Conservation (phyloP, 352 stramenopile species). For the Pythium oligandrum region DNA sequence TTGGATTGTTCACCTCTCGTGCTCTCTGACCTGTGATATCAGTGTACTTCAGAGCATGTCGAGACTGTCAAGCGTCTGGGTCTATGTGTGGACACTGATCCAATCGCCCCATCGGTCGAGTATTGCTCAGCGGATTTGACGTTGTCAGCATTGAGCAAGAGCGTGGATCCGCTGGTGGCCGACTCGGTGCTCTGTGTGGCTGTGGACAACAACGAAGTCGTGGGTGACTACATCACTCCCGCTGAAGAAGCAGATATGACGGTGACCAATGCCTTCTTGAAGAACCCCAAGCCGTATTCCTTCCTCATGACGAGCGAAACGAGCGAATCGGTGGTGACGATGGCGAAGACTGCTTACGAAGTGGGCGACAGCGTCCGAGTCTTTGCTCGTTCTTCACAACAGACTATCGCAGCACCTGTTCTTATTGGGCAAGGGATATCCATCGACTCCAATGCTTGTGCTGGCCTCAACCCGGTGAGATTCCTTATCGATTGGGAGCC, state of each 20-base stretch:
- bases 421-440: conserved; percentile 17
- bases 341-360: conserved; percentile 9
- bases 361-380: conserved; percentile 31
- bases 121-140: conserved; percentile 40
- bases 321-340: background rate
- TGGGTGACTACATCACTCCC: conserved; percentile 26
- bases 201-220: conserved; percentile 45
- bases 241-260: conserved; percentile 27
- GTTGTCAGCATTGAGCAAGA: conserved; percentile 15
- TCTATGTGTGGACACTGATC: conserved; percentile 19
- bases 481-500: conserved; percentile 17
- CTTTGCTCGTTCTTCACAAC: conserved; percentile 12
- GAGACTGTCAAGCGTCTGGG: conserved; percentile 9
- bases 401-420: conserved; percentile 11
- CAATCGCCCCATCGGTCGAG: conserved; percentile 20
- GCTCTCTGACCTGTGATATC: background rate
- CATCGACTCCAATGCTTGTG: conserved; percentile 24
- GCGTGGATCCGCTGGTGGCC: conserved; percentile 28
- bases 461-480: conserved; percentile 15
- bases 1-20: no score
- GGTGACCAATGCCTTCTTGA: conserved; percentile 27
- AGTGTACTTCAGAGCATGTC: conserved; percentile 31
- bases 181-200: conserved; percentile 45
- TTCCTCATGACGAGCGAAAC: conserved; percentile 12
- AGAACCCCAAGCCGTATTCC: conserved; percentile 30